Evolutionary conservation across 257 asterid genomes (phyloP).

Genomic region (Solanum appendiculatum): DNA sequence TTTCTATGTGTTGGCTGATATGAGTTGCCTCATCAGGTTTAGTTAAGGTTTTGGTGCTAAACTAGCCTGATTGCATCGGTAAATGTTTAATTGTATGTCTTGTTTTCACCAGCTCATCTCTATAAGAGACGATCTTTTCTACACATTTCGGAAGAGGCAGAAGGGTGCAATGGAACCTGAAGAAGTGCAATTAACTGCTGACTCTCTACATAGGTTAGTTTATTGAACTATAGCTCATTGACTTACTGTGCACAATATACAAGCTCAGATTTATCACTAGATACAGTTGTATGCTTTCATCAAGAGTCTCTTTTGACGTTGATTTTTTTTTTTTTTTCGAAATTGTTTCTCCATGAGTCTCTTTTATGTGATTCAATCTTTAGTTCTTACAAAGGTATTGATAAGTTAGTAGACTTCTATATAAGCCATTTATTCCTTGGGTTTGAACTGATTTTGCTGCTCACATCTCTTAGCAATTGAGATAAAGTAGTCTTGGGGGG

Average conservation of each 20-base stretch:
- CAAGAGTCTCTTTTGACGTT: neutral
- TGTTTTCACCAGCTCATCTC: constrained; percentile 47
- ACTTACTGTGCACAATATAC: neutral
- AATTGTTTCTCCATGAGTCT: neutral
- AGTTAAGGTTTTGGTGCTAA: neutral
- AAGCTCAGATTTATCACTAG: neutral
- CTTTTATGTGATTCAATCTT: neutral
- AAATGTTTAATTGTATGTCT: neutral
- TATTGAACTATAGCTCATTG: neutral
- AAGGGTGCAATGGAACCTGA: constrained; percentile 90
- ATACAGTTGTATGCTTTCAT: neutral
- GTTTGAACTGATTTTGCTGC: neutral
- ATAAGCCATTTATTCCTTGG: neutral
- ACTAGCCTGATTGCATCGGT: neutral
- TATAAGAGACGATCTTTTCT: constrained; percentile 89
- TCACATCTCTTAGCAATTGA: neutral
- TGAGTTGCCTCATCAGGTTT: neutral
- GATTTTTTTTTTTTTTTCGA: rapidly evolving
- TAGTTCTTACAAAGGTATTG: neutral
- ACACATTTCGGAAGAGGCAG: constrained; percentile 92
- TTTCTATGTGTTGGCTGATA: neutral
- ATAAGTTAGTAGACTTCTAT: neutral
- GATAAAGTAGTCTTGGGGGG: neutral
- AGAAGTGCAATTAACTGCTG: constrained; percentile 90
- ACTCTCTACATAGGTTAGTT: constrained; percentile 83